Evolutionary conservation across 2,329 filamentous ascomycete genomes (phyloP).

Genomic region (Pseudopyrenochaeta lycopersici): DNA sequence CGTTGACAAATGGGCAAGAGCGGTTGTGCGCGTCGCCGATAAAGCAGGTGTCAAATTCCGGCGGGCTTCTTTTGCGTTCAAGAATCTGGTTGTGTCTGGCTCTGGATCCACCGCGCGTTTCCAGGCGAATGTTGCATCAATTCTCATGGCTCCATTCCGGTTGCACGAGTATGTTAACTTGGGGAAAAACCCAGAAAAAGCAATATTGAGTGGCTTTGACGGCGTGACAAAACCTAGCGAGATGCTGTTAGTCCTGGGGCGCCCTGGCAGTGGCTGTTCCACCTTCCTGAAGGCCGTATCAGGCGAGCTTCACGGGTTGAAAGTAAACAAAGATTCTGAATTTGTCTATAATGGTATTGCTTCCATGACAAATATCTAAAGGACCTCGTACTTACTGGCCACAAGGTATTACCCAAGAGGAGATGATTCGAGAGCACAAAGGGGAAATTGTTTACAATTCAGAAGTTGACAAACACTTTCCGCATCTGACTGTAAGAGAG

Average conservation of each 20-base stretch:
- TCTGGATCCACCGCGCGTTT: no score
- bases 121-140: no score
- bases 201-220: constrained; percentile 70
- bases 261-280: constrained; percentile 73
- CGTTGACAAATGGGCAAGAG: no score
- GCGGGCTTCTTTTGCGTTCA: no score
- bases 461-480: not conserved
- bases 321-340: constrained; percentile 72
- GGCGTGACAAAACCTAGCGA: constrained; percentile 72
- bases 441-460: not conserved
- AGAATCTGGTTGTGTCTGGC: no score
- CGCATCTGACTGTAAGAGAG: not conserved
- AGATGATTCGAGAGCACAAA: not conserved
- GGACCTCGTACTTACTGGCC: no score
- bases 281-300: constrained; percentile 83
- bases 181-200: not conserved
- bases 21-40: no score
- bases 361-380: no score
- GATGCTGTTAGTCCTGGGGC: constrained; percentile 77
- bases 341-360: constrained; percentile 70
- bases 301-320: constrained; percentile 80
- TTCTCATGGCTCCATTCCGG: no score
- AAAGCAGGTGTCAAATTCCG: no score
- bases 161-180: no score
- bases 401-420: not conserved